phyloP scores from a whole-genome alignment of 768 basidiomycete genomes.

The Kwoniella shandongensis region DNA sequence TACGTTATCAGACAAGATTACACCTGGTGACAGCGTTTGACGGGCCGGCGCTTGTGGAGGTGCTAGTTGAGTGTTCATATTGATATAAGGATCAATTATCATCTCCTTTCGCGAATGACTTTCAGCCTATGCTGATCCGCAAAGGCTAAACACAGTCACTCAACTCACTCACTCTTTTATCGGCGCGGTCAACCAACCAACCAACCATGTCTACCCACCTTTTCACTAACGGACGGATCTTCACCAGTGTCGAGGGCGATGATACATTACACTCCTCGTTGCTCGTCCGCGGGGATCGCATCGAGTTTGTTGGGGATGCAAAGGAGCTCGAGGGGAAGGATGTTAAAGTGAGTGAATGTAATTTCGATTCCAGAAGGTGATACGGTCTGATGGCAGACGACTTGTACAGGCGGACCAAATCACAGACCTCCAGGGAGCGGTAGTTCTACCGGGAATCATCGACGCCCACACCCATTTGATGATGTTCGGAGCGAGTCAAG shows the following conservation, averaged over 20 bases:
- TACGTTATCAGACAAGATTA: too few species aligned
- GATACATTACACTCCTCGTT: conserved; percentile 11
- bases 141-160: too few species aligned
- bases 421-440: conserved; percentile 15
- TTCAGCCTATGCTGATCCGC: too few species aligned
- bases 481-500: conserved; percentile 15
- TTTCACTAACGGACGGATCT: conserved; percentile 24
- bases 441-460: conserved; percentile 31
- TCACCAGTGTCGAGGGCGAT: conserved; percentile 11
- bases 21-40: too few species aligned
- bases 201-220: too few species aligned
- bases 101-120: too few species aligned
- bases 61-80: too few species aligned
- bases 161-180: too few species aligned
- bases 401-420: background rate
- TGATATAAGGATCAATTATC: too few species aligned
- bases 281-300: conserved; percentile 4
- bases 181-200: too few species aligned
- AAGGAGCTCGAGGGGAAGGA: background rate
- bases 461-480: conserved; percentile 33
- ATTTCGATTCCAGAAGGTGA: background rate
- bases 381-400: background rate
- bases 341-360: background rate
- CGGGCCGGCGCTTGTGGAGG: too few species aligned
- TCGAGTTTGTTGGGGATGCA: conserved; percentile 8